Conservation (phyloP, 2,329 filamentous ascomycete species). For the Microdochium bolleyi region DNA sequence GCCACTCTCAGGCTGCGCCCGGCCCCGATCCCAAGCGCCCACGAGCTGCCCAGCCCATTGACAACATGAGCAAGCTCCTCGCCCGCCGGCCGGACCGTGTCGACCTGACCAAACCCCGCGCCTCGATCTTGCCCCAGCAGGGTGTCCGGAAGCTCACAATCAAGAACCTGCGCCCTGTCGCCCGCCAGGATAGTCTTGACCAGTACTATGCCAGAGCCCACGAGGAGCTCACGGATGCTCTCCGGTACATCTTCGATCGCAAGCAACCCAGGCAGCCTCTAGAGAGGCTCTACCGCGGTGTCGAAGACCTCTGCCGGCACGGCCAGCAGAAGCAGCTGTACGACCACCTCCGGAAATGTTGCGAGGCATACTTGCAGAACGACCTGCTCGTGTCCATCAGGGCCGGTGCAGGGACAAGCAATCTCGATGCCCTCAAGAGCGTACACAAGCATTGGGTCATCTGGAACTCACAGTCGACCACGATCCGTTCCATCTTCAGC, state of each 20-base stretch:
- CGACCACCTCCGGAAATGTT: conserved; percentile 55
- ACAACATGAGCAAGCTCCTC: conserved; percentile 16
- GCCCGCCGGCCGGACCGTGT: conserved; percentile 31
- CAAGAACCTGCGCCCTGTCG: conserved; percentile 74
- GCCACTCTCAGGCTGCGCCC: background rate
- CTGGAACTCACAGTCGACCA: conserved; percentile 71
- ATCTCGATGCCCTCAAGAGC: conserved; percentile 50
- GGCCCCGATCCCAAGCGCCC: background rate
- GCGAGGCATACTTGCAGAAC: conserved; percentile 58
- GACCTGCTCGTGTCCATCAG: conserved; percentile 49
- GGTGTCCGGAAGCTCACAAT: conserved; percentile 85
- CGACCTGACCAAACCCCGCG: conserved; percentile 35
- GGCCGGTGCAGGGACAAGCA: conserved; percentile 33
- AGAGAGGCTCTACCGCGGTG: conserved; percentile 81
- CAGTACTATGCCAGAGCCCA: conserved; percentile 73
- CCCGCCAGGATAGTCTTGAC: conserved; percentile 52
- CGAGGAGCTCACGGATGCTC: conserved; percentile 63
- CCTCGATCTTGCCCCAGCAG: conserved; percentile 60
- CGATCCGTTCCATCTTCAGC: conserved; percentile 83
- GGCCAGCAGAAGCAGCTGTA: conserved; percentile 64
- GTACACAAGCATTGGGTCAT: conserved; percentile 57
- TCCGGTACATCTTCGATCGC: conserved; percentile 65
- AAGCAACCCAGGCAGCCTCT: conserved; percentile 61
- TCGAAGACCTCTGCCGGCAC: conserved; percentile 84
- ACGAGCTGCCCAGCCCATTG: background rate